These are phyloP conservation scores for Emericellopsis terricola DNA, from an alignment of 495 filamentous ascomycete genomes.

Conservation along the genomic window DNA sequence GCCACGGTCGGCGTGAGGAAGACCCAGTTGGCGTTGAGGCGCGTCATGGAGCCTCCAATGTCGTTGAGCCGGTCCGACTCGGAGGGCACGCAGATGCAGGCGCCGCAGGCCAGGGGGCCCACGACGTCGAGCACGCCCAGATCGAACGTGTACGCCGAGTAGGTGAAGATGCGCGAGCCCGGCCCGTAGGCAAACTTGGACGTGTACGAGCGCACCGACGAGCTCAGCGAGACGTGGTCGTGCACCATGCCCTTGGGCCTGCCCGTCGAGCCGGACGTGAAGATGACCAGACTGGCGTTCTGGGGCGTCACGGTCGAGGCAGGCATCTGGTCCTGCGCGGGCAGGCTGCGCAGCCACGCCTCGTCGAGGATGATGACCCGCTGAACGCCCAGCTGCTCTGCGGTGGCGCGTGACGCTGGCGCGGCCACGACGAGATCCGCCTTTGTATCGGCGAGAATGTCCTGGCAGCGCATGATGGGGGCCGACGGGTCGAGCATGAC, in stretches of 20 bases:
- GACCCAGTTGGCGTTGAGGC: conserved; percentile 29
- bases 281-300: conserved; percentile 27
- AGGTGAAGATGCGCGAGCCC: conserved; percentile 40
- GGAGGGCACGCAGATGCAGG: conserved; percentile 33
- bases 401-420: too few species aligned
- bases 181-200: conserved; percentile 17
- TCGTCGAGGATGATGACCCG: too few species aligned
- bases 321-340: too few species aligned
- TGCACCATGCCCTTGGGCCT: conserved; percentile 25
- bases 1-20: conserved; percentile 28
- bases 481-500: too few species aligned
- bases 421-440: too few species aligned
- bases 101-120: conserved; percentile 39
- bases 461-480: conserved; percentile 33
- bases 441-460: conserved; percentile 7
- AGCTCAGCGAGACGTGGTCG: conserved; percentile 18
- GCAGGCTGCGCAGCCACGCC: too few species aligned
- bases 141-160: conserved; percentile 53
- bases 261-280: conserved; percentile 37
- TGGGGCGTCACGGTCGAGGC: too few species aligned
- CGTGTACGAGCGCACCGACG: conserved; percentile 15
- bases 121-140: conserved; percentile 47
- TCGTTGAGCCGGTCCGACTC: conserved; percentile 17
- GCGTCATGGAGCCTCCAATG: conserved; percentile 19
- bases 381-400: too few species aligned